A percentile compares a stretch with the other conserved stretches of the same genome.
Conservation (phyloP, 73 alveolate species). For the Breviolum minutum region DNA sequence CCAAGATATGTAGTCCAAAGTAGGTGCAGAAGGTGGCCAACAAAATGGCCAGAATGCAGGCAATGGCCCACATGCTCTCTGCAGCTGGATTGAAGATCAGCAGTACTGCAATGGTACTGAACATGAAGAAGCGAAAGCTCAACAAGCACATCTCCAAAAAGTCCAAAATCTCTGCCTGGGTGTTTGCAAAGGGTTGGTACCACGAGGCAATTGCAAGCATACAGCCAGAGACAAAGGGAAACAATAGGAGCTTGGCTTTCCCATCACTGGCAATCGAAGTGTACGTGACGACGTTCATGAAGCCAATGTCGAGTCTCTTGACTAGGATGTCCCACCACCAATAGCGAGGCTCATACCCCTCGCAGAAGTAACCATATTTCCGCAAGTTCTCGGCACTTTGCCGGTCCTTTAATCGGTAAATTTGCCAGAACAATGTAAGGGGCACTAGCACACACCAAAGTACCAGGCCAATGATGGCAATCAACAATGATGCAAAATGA, state of each 20-base stretch:
- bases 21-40: constrained; percentile 26
- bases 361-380: constrained; percentile 61
- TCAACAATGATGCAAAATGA: constrained; percentile 23
- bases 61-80: constrained; percentile 5
- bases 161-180: constrained; percentile 75
- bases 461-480: constrained; percentile 16
- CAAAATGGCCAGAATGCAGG: not conserved
- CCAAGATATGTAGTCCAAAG: constrained; percentile 46
- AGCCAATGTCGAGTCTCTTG: constrained; percentile 40
- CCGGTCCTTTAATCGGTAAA: constrained; percentile 57
- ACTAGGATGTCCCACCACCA: constrained; percentile 85
- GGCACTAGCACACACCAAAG: constrained; percentile 48
- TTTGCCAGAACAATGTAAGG: constrained; percentile 16
- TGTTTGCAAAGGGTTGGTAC: constrained; percentile 63
- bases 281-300: constrained; percentile 60
- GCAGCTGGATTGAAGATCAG: constrained; percentile 72
- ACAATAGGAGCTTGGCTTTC: constrained; percentile 51
- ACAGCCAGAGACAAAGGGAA: constrained; percentile 62
- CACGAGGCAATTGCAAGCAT: constrained; percentile 57
- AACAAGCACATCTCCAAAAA: constrained; percentile 76
- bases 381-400: constrained; percentile 74
- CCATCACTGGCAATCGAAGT: constrained; percentile 36
- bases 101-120: constrained; percentile 44
- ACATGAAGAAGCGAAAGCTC: constrained; percentile 71
- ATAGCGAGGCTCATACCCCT: constrained; percentile 66